Base-by-base conservation (phyloP, 2,329 filamentous ascomycete genomes). In the Aspergillus hiratsukae region DNA sequence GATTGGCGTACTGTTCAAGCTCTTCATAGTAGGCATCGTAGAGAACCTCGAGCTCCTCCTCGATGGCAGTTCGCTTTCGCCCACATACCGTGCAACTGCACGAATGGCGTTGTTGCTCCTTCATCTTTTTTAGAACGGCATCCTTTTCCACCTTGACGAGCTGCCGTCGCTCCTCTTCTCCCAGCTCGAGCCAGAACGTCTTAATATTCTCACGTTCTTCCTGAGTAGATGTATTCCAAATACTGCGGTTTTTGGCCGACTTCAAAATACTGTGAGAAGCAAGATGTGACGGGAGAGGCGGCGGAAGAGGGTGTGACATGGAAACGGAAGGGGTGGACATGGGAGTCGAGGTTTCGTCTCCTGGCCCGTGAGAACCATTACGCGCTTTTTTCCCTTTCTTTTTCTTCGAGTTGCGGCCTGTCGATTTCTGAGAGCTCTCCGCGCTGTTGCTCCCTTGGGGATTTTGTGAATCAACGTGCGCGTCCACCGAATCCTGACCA, bases 21-120 rank as follows among this genome's bases (percentile, higher is more conserved):
- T 99, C 94, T 72, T 96, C 88, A 72, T 99, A 99, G 76, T 99
- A 99, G 61, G 93, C 93, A 77, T 99, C 94, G 75, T 99, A 99
- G 11, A 99, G 83, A 19, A 96, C 92, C 72, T 99, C 94, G 11
- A 99, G 81, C 75, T 99, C 94, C 76, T 99, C 94, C 75, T 99
- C 94, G 65, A 99, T 99, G 41, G 94, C 94, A 11, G 89, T 96
- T 53, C 94, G 86, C 78, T 99, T 99, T 63, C 94, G 85, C 53
- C 94, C 94, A 74, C 94, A 99, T 43, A 99, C 93, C 4, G 91
- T 95, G 75, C 94, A 99, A 73, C 92, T 97, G 80, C 94, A 99
- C 2, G 93, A 97, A 73, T 97, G 92, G 76, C 97, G 97, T 75
- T 99, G 94, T 75, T 99, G 94, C 75, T 99, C 94, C 81, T 99